Evolutionary conservation across 306 rosid species (phyloP).

Genomic region (Bauhinia variegata): DNA sequence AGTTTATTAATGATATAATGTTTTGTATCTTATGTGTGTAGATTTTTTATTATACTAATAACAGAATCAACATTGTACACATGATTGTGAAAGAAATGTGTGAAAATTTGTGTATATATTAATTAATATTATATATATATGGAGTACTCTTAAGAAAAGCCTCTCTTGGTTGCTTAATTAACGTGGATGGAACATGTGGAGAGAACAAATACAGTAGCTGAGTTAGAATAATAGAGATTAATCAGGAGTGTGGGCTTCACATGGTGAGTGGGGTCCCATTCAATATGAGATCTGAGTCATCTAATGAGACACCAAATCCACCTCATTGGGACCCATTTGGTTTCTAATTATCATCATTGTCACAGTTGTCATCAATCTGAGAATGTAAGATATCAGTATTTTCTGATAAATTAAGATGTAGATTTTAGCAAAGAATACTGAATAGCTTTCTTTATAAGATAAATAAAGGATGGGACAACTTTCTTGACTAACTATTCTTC

Average conservation of each 20-base stretch:
- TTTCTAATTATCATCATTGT: no score
- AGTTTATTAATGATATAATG: constrained; percentile 37
- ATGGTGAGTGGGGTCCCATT: constrained; percentile 42
- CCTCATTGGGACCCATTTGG: constrained; percentile 26
- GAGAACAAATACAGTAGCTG: background rate
- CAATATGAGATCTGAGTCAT: constrained; percentile 47
- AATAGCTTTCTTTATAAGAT: background rate
- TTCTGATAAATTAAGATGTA: no score
- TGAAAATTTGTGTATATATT: no score
- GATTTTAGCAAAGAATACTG: no score
- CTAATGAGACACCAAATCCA: constrained; percentile 17
- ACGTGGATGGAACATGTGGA: constrained; percentile 6
- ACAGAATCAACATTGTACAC: constrained; percentile 32
- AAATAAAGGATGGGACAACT: constrained; percentile 5
- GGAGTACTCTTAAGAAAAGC: no score
- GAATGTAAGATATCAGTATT: no score
- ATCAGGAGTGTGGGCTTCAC: constrained; percentile 44
- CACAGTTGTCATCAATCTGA: no score
- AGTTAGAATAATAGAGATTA: background rate
- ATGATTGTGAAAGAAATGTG: constrained; percentile 25
- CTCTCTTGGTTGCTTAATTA: background rate
- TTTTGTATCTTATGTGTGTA: constrained; percentile 43
- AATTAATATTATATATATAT: no score
- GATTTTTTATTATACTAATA: constrained; percentile 35
- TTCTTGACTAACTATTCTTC: constrained; percentile 11